Evolutionary conservation across 108 stramenopile genomes (phyloP), one percentile per base, ranked within the genome.

Genomic region (Pseudonitzschia delicatissima): DNA sequence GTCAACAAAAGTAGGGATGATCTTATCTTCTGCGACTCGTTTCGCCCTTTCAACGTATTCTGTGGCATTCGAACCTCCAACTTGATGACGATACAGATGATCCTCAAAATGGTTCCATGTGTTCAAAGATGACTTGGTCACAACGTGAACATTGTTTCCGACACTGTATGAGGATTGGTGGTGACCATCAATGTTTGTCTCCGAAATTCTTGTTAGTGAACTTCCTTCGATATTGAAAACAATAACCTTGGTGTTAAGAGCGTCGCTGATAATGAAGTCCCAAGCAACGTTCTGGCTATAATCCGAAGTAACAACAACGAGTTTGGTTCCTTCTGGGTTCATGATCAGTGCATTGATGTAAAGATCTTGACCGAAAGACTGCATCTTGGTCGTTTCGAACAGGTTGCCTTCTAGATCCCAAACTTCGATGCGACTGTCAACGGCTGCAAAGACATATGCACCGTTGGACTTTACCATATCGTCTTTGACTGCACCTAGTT

Each of bases 381-480:
- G 4, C 31, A 58, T 35, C 11, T 17, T n/a, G 33, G 34, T 37
- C 7, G 57, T 58, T 28, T 58, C 20, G 15, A 17, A 18, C 15
- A 33, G 57, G 33, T 35, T 58, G 4, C 57, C 57, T 32, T 58
- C 6, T 13, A 58, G 35, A 18, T 58, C 57, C 57, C 57, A 58
- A 4, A 58, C 57, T 17, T 33, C 3, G n/a, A 58, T 58, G 3
- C 35, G 32, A 37, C 28, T 28, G 21, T 34, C 35, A 37, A 73
- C 77, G 12, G 78, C 74, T 18, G 83, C 78, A 44, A 64, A 83
- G 7, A 77, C 70, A 18, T 70, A 40, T 18, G 26, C 69, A 25
- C 86, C 82, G 42, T 87, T 75, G 0, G 81, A 77, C 63, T 84
- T 83, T 25, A 81, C 58, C 2, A 71, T 20, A 64, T 84, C 83